phyloP scores from a whole-genome alignment of 2,329 filamentous ascomycete species.

The Aspergillus pseudotamarii region DNA sequence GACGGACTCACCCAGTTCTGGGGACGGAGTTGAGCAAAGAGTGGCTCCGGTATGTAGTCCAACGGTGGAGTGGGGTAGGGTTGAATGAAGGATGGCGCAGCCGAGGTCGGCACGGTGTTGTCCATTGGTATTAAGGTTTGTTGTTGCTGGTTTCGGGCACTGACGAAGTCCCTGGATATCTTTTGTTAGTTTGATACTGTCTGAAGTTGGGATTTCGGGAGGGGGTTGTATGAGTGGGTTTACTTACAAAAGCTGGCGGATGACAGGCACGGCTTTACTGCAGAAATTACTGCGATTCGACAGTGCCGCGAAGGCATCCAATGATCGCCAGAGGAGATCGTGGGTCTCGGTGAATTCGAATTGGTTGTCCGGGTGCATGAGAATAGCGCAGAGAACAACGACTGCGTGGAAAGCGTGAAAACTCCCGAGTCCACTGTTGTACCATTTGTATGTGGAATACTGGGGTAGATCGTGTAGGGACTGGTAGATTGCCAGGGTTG shows the following conservation, averaged over 20 bases:
- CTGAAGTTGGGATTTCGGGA: too few species aligned
- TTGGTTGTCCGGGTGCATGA: conserved; percentile 32
- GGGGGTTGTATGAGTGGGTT: not conserved
- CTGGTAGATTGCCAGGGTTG: conserved; percentile 37
- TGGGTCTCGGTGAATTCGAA: conserved; percentile 35
- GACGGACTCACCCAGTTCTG: conserved; percentile 38
- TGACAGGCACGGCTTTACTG: conserved; percentile 39
- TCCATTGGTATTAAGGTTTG: conserved; percentile 14
- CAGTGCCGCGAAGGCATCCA: conserved; percentile 37
- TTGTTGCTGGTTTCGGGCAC: conserved; percentile 15
- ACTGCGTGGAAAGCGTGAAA: conserved; percentile 48
- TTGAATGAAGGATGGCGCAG: conserved; percentile 6
- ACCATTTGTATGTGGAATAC: conserved; percentile 45
- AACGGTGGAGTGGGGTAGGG: conserved; percentile 7
- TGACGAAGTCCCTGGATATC: conserved; percentile 26
- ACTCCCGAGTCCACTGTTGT: conserved; percentile 41
- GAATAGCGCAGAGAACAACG: conserved; percentile 33
- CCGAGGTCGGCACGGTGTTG: conserved; percentile 12
- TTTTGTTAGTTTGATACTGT: conserved; percentile 10
- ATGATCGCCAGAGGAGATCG: conserved; percentile 29
- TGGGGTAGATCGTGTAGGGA: conserved; percentile 32
- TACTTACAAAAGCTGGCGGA: conserved; percentile 39
- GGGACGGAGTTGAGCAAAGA: conserved; percentile 31
- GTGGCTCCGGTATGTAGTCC: conserved; percentile 16
- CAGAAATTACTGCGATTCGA: conserved; percentile 40